These are phyloP conservation scores for Arthrobotrys musiformis DNA, from an alignment of 2,329 filamentous ascomycete genomes.

Conservation along the genomic window DNA sequence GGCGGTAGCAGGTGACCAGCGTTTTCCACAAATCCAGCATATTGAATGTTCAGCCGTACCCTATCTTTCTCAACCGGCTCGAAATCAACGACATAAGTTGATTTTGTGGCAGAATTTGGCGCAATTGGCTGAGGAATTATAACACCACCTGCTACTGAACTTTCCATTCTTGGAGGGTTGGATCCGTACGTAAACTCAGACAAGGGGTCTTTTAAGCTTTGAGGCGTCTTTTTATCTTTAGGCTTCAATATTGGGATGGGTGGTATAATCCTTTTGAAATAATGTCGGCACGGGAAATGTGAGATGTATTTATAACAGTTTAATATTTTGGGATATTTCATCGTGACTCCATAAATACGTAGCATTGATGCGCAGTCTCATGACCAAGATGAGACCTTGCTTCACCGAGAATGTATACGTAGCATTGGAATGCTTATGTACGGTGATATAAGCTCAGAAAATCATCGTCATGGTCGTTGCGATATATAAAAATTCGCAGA, in stretches of 20 bases:
- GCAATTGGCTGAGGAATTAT: conserved; percentile 2
- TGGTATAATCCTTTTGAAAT: too few species aligned
- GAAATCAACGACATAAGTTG: conserved; percentile 42
- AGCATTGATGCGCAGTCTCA: too few species aligned
- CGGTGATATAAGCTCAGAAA: background rate
- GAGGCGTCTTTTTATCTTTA: background rate
- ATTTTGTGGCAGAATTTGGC: conserved; percentile 10
- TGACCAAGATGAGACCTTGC: too few species aligned
- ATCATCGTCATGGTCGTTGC: background rate
- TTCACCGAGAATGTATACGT: background rate
- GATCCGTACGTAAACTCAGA: background rate
- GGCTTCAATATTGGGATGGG: too few species aligned
- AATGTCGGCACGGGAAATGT: too few species aligned
- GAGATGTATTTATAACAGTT: too few species aligned
- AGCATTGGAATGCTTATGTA: background rate
- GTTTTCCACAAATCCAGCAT: conserved; percentile 20
- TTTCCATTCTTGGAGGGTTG: background rate
- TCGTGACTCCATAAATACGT: too few species aligned
- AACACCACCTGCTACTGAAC: too few species aligned
- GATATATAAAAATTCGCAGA: background rate
- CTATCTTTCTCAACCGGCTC: conserved; percentile 40
- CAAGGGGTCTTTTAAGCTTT: background rate
- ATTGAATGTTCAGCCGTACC: conserved; percentile 23
- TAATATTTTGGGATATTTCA: too few species aligned
- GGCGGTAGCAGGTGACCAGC: conserved; percentile 29